These are phyloP conservation scores for Lactarius hatsudake DNA, from an alignment of 768 basidiomycete species.

Conservation along the genomic window DNA sequence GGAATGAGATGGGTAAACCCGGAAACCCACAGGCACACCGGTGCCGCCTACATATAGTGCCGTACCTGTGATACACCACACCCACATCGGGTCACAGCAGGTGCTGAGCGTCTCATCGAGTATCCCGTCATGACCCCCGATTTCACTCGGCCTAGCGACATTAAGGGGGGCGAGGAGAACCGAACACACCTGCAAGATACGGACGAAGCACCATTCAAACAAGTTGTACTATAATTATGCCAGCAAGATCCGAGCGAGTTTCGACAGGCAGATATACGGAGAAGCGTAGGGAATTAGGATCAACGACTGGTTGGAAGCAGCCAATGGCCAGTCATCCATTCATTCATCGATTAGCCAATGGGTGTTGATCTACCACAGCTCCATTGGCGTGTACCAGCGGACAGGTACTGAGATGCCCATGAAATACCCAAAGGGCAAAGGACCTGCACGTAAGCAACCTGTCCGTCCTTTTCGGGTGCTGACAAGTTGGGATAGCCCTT, in stretches of 20 bases:
- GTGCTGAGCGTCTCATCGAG: neutral
- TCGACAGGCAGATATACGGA: neutral
- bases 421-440: neutral
- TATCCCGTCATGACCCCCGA: neutral
- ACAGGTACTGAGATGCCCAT: neutral
- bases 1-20: neutral
- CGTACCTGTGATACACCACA: neutral
- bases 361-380: neutral
- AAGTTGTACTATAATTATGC: neutral
- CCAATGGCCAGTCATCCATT: neutral
- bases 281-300: neutral
- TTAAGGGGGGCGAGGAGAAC: neutral
- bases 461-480: conserved; percentile 17
- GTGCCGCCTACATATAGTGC: neutral
- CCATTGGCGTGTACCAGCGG: neutral
- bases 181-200: no score
- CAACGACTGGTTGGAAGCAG: neutral
- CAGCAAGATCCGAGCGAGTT: neutral
- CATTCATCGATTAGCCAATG: neutral
- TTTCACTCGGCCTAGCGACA: neutral
- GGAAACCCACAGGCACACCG: neutral
- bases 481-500: conserved; percentile 7
- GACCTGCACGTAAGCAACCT: neutral
- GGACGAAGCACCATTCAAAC: neutral
- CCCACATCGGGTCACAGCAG: neutral